Evolutionary conservation across 345 rosid species (phyloP).

Genomic region (Hibiscus syriacus): DNA sequence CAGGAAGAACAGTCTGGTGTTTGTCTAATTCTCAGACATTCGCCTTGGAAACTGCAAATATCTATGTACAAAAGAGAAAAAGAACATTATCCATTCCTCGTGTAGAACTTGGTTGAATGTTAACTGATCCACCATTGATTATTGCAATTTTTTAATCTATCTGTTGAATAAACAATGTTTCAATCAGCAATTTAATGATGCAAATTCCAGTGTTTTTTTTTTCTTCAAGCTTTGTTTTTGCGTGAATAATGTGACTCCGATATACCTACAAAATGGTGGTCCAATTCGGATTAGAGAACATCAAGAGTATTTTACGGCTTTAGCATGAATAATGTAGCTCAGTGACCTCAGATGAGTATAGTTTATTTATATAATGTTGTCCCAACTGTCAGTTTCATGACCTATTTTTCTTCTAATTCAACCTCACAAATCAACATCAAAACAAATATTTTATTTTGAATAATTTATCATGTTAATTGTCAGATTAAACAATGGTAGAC

Average conservation of each 20-base stretch:
- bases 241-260: neutral
- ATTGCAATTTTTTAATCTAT: neutral
- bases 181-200: conserved; percentile 3
- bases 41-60: neutral
- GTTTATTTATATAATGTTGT: conserved; percentile 5
- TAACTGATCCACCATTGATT: neutral
- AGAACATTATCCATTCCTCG: neutral
- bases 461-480: neutral
- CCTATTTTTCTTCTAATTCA: neutral
- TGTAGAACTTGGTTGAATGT: neutral
- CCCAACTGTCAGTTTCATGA: conserved; percentile 1
- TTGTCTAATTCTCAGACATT: neutral
- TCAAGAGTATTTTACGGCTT: conserved; percentile 4
- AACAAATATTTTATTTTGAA: neutral
- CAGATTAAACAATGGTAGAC: conserved; percentile 15
- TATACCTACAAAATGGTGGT: neutral
- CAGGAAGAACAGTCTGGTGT: no score
- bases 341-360: neutral
- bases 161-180: neutral
- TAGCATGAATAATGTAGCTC: conserved; percentile 5
- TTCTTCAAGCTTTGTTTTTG: neutral
- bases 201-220: neutral
- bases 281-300: neutral
- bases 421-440: conserved; percentile 6
- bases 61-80: neutral